phyloP scores from a whole-genome alignment of 2,329 filamentous ascomycete genomes.

The Aspergillus calidoustus region DNA sequence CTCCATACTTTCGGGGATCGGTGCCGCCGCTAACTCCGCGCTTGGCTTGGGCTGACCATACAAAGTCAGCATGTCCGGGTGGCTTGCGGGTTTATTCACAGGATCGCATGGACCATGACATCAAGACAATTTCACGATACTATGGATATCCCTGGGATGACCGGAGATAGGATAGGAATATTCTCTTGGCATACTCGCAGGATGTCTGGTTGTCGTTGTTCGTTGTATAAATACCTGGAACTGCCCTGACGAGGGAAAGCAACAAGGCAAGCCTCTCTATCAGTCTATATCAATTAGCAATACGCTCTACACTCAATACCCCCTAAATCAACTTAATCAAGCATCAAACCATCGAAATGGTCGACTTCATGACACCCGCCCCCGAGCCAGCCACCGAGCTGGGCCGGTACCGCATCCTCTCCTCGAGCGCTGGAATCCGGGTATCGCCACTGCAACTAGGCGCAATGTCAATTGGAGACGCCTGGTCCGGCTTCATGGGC shows the following conservation, averaged over 20 bases:
- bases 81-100: background rate
- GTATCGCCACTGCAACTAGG: conserved; percentile 63
- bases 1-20: background rate
- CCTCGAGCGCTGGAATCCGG: conserved; percentile 67
- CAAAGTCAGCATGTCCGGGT: background rate
- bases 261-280: background rate
- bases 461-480: conserved; percentile 45
- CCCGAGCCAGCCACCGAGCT: conserved; percentile 62
- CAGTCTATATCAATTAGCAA: background rate
- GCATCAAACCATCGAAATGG: conserved; percentile 9
- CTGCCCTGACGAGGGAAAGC: background rate
- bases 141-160: background rate
- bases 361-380: background rate
- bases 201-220: background rate
- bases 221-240: background rate
- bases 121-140: background rate
- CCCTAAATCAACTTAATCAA: too few species aligned
- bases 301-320: too few species aligned
- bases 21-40: background rate
- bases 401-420: conserved; percentile 68
- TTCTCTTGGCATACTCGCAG: background rate
- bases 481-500: conserved; percentile 61
- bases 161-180: background rate
- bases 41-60: background rate
- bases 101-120: background rate